These are phyloP conservation scores for Coniochaeta prunicola DNA, from an alignment of 2,329 filamentous ascomycete species.

Conservation along the genomic window DNA sequence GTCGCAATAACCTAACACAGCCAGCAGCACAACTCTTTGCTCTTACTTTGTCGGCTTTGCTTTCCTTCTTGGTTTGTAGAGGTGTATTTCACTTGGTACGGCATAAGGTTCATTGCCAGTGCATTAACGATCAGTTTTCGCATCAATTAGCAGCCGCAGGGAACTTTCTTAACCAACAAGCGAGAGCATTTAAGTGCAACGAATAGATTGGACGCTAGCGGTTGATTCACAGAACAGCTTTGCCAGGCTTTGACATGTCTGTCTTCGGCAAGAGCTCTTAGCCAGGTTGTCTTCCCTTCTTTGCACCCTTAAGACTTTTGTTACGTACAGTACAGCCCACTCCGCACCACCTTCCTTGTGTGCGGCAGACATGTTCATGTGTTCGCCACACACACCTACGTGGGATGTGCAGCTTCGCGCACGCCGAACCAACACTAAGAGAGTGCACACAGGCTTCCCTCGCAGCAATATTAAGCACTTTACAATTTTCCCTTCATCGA, in stretches of 20 bases:
- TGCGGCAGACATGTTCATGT: too few species aligned
- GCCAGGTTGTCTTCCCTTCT: neutral
- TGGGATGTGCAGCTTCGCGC: neutral
- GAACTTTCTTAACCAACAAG: neutral
- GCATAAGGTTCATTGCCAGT: neutral
- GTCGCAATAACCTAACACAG: too few species aligned
- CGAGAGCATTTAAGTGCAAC: neutral
- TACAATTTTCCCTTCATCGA: neutral
- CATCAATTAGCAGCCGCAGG: neutral
- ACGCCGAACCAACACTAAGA: neutral
- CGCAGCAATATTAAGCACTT: too few species aligned
- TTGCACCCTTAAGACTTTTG: neutral
- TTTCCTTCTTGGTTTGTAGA: neutral
- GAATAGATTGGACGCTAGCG: neutral
- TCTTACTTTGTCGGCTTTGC: neutral
- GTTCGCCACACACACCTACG: neutral
- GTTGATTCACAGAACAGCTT: neutral
- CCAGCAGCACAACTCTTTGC: neutral
- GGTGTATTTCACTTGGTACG: neutral
- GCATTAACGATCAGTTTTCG: neutral
- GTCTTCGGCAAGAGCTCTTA: neutral
- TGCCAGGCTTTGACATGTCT: neutral
- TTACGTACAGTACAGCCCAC: neutral
- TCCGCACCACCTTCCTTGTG: neutral
- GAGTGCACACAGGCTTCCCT: too few species aligned